Evolutionary conservation across 371 early-diverging fungal genomes (phyloP), one percentile per base, ranked within the genome.

Genomic region (Coemansia sp.): DNA sequence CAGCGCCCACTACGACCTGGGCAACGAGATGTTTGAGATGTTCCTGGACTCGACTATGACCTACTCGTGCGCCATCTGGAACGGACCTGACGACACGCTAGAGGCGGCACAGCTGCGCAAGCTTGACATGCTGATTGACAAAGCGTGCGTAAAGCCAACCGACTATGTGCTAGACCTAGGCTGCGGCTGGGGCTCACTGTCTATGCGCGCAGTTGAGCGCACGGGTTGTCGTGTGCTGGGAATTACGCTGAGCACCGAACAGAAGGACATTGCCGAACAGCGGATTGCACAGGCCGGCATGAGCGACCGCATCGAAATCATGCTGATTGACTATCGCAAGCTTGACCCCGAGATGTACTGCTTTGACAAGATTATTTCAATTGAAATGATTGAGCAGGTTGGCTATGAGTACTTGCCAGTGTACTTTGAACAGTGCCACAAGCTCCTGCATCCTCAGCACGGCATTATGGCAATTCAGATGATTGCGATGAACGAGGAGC

Each of bases 311-410:
- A 86, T 88, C 66, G 76, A 71, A 4, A 86, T 89, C 26, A 68
- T 85, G 52, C 75, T 88, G n/a, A 66, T 77, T 44, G 88, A 90
- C 74, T 90, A 90, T 77, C 84, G 89, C 44, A 76, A 71, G 23
- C 69, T 90, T 48, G 81, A 82, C 53, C 78, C 83, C 8, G 46
- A 55, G 12, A 61, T 54, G 15, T 64, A 82, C 67, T 78, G 79
- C 48, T 90, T 86, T 65, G 89, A 90, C 78, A 83, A 85, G 62
- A 87, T 90, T 55, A 78, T 90, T 12, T 83, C 87, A 4, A 76
- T 87, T 11, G 90, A 90, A 74, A 90, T 90, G 90, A 72, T 90
- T 24, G 90, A 90, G 76, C 89, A 89, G 40, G 90, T 90, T 29
- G 90, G 90, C 0, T 76, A 80, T 23, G 84, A 88, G 63, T 89